Percentiles rank a stretch among this genome's conserved stretches.
Conservation (phyloP, 139 green algal species). For the Chloropicon primus region DNA sequence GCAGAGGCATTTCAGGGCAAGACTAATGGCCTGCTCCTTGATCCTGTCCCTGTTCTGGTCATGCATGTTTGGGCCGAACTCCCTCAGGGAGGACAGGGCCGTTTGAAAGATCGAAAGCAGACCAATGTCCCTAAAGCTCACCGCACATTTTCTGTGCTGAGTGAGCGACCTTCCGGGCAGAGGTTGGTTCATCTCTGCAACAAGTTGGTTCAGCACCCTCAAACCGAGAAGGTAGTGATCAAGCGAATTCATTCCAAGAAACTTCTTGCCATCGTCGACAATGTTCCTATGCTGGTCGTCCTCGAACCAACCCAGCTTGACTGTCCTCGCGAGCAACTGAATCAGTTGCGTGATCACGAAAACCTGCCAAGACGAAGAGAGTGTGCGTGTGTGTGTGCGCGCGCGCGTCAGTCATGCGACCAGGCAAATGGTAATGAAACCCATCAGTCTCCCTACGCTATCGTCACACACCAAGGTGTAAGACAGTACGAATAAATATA, state of each 20-base stretch:
- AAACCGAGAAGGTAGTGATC: constrained; percentile 52
- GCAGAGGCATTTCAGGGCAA: constrained; percentile 77
- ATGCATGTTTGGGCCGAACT: not conserved
- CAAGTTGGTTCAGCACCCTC: constrained; percentile 72
- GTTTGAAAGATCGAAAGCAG: constrained; percentile 47
- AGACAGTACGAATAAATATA: not conserved
- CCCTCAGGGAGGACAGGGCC: not conserved
- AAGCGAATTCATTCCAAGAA: constrained; percentile 31
- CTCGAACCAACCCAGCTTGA: constrained; percentile 94
- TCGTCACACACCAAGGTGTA: not conserved
- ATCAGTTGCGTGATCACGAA: constrained; percentile 68
- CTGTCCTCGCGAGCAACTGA: constrained; percentile 80
- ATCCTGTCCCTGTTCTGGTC: not conserved
- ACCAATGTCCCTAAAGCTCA: constrained; percentile 51
- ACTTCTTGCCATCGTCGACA: constrained; percentile 67
- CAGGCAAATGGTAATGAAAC: not conserved
- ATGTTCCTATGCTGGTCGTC: constrained; percentile 59
- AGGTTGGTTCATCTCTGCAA: constrained; percentile 83
- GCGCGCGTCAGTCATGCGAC: not conserved
- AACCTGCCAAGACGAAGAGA: constrained; percentile 22
- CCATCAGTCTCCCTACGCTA: constrained; percentile 62
- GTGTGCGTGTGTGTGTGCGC: not conserved
- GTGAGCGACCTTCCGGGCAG: constrained; percentile 73
- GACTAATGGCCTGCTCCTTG: constrained; percentile 4
- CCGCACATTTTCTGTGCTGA: constrained; percentile 75